phyloP scores from a whole-genome alignment of 2,329 filamentous ascomycete genomes.

The Fusarium sp. region DNA sequence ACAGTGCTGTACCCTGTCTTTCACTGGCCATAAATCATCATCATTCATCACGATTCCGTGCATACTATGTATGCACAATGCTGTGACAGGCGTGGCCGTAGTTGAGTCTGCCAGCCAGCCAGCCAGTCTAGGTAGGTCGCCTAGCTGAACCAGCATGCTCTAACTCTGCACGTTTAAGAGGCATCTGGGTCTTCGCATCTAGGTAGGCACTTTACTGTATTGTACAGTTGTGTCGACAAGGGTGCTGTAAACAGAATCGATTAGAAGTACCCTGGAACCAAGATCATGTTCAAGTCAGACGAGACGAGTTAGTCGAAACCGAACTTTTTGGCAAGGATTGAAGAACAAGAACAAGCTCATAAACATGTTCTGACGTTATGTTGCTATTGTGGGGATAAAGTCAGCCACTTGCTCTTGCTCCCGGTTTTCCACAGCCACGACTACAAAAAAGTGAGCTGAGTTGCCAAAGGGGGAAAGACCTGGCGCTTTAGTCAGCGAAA shows the following conservation, averaged over 20 bases:
- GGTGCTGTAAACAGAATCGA: not conserved
- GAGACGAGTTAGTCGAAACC: constrained; percentile 8
- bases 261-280: not conserved
- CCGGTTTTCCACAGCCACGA: constrained; percentile 16
- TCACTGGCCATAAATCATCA: constrained; percentile 19
- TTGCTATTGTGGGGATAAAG: not conserved
- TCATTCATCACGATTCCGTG: constrained; percentile 31
- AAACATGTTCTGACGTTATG: constrained; percentile 27
- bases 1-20: not conserved
- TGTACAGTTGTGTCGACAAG: not conserved
- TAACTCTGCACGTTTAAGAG: not conserved
- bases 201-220: not conserved
- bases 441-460: not conserved
- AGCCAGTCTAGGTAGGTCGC: not conserved
- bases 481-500: not conserved
- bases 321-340: constrained; percentile 18
- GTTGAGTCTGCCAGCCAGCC: not conserved
- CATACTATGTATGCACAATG: constrained; percentile 4
- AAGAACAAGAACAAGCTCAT: not conserved
- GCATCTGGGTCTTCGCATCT: not conserved
- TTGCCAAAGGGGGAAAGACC: not conserved
- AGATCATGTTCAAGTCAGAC: constrained; percentile 4
- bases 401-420: constrained; percentile 18
- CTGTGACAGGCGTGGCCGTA: constrained; percentile 20
- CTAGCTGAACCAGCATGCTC: not conserved